A percentile compares a stretch with the other conserved stretches of the same genome.
These are phyloP conservation scores for Euphorbia lathyris DNA, from an alignment of 345 rosid species.

Conservation along the genomic window DNA sequence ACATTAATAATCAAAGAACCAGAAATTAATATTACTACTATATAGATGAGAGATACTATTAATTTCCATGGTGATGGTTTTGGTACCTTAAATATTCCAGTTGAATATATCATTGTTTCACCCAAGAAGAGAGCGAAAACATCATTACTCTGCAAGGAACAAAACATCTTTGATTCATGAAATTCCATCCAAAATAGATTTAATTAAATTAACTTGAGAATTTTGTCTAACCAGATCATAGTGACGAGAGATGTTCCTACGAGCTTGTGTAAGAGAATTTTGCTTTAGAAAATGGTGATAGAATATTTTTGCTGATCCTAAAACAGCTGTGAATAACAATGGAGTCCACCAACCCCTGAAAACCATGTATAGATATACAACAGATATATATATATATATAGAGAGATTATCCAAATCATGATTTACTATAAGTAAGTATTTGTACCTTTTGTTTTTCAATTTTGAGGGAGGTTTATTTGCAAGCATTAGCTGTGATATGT, in stretches of 20 bases:
- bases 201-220: not conserved
- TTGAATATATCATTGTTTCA: constrained; percentile 81
- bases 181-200: too few relatives aligned
- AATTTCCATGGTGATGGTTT: too few relatives aligned
- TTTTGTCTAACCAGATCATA: constrained; percentile 97
- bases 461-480: constrained; percentile 39
- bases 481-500: constrained; percentile 51
- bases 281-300: constrained; percentile 63
- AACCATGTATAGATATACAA: not conserved
- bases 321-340: constrained; percentile 55
- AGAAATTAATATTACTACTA: too few relatives aligned
- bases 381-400: too few relatives aligned
- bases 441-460: constrained; percentile 55
- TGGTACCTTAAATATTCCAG: constrained; percentile 70
- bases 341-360: constrained; percentile 97
- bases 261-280: constrained; percentile 83
- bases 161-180: too few relatives aligned
- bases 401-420: too few relatives aligned
- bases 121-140: constrained; percentile 70
- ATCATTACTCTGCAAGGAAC: constrained; percentile 59
- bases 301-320: constrained; percentile 76
- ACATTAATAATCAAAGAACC: not conserved
- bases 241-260: constrained; percentile 77
- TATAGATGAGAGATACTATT: too few relatives aligned
- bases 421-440: not conserved